A percentile compares a stretch with the other conserved stretches of the same genome.
These are phyloP conservation scores for Neurospora discreta DNA, from an alignment of 495 filamentous ascomycete genomes.

Conservation along the genomic window DNA sequence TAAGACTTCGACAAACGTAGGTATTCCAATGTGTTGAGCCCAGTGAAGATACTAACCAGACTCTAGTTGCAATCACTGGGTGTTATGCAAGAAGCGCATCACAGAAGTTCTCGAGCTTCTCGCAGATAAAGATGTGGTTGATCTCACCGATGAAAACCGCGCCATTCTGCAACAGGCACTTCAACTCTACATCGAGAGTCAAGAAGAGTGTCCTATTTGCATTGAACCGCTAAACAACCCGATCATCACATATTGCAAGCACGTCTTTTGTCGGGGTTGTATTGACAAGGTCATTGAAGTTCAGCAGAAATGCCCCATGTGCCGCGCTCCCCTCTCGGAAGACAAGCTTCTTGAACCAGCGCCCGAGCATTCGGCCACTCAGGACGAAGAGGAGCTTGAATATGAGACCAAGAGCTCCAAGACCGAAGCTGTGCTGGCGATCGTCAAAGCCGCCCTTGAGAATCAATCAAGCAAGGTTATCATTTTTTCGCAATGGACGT, in stretches of 20 bases:
- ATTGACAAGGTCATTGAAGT: constrained; percentile 69
- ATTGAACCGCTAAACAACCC: constrained; percentile 63
- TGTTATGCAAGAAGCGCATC: constrained; percentile 61
- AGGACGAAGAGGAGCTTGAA: constrained; percentile 41
- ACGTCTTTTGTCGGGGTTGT: constrained; percentile 66
- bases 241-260: constrained; percentile 81
- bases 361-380: constrained; percentile 33
- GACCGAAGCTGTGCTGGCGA: constrained; percentile 69
- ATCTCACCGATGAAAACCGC: constrained; percentile 62
- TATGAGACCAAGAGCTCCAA: constrained; percentile 64
- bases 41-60: constrained; percentile 2
- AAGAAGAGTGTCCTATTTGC: constrained; percentile 79
- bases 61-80: constrained; percentile 64
- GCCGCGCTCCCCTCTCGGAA: constrained; percentile 60
- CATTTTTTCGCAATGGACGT: constrained; percentile 91
- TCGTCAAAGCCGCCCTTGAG: constrained; percentile 60
- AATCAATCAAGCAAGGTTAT: constrained; percentile 86
- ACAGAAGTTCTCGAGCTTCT: constrained; percentile 57
- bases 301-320: constrained; percentile 82
- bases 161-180: constrained; percentile 66
- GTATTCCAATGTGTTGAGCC: not conserved
- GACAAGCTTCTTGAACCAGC: constrained; percentile 53
- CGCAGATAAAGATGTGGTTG: constrained; percentile 53
- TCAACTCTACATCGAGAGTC: constrained; percentile 66
- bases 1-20: constrained; percentile 67